phyloP scores from a whole-genome alignment of 2,329 filamentous ascomycete species.

The Curvularia lunata region DNA sequence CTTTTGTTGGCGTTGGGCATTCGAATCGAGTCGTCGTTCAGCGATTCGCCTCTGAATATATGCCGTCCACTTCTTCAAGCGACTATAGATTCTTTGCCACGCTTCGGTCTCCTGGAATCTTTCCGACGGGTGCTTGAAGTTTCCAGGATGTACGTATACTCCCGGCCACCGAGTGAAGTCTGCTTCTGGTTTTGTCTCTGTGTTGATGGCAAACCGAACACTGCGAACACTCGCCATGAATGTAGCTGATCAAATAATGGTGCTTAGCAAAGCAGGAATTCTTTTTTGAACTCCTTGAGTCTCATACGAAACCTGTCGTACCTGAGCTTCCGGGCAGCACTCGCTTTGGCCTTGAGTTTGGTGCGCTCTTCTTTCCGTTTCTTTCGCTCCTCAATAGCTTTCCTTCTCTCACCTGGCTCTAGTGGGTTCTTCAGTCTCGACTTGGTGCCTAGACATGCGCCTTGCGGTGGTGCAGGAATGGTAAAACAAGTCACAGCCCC shows the following conservation, averaged over 20 bases:
- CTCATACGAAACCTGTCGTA: not conserved
- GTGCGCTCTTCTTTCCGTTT: conserved; percentile 2
- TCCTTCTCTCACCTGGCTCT: not conserved
- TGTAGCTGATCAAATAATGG: not conserved
- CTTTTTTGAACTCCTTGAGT: conserved; percentile 1
- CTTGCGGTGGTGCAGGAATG: conserved; percentile 5
- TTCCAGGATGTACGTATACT: conserved; percentile 33
- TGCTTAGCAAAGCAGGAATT: conserved; percentile 4
- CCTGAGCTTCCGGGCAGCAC: not conserved
- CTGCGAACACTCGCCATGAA: conserved; percentile 12
- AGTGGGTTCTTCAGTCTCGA: conserved; percentile 1
- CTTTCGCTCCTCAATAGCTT: conserved; percentile 6
- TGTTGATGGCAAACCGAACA: conserved; percentile 9
- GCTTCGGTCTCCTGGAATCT: conserved; percentile 23
- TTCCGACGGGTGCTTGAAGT: conserved; percentile 24
- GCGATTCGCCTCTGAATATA: conserved; percentile 5
- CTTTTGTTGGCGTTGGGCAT: conserved; percentile 20
- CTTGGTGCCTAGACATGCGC: not conserved
- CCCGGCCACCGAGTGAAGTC: conserved; percentile 32
- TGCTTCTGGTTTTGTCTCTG: conserved; percentile 8
- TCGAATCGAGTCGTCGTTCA: not conserved
- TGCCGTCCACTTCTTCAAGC: conserved; percentile 20
- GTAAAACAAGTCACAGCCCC: conserved; percentile 4
- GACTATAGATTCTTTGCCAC: conserved; percentile 30
- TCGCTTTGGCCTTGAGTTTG: not conserved